Evolutionary conservation across 1,284 basidiomycete genomes (phyloP), one percentile per base, ranked within the genome.

Genomic region (Cryptococcus sp.): DNA sequence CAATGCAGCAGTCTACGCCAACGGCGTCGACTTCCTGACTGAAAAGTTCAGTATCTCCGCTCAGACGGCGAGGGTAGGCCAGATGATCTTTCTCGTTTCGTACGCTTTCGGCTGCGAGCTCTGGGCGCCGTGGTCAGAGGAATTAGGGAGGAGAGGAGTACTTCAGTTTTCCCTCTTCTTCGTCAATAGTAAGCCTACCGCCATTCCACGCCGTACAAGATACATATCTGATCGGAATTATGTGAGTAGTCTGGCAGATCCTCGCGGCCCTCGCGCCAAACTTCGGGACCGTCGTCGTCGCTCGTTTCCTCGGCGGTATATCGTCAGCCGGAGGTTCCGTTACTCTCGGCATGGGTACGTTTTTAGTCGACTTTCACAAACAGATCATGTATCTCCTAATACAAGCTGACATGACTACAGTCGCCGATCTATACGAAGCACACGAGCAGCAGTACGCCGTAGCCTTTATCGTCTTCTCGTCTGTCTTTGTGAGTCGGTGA

Each of bases 281-380:
- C 66, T 85, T 86, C 43, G 77, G 82, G 51, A 86, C 86, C 0
- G 78, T 90, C 5, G 76, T 89, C n/a, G 73, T 87, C 49, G 85
- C 83, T 1, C 83, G 88, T 11, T 86, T 88, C 69, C 72, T 90
- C 5, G 81, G 81, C 27, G 88, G 88, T 22, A 81, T 89, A 61
- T 89, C 88, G 57, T 88, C 85, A 3, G 83, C 83, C 3, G 85
- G 80, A 22, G 80, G 80, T 7, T 78, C 75, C 22, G 80, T 81
- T 40, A 81, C 79, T 2, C 66, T 80, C 1, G 80, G 78, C 27
- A 78, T 80, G 71, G 68, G 67, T 66, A 47, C 45, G 60, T 63
- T 1, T 3, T 6, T 6, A 16, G 35, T 6, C 11, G 17, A 5
- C 16, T 50, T 35, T 11, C 10, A 42, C 6, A 47, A 13, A n/a